A percentile compares a stretch with the other conserved stretches of the same genome.
These are phyloP conservation scores for Astrocystis sublimbata DNA, from an alignment of 495 filamentous ascomycete species.

Conservation along the genomic window DNA sequence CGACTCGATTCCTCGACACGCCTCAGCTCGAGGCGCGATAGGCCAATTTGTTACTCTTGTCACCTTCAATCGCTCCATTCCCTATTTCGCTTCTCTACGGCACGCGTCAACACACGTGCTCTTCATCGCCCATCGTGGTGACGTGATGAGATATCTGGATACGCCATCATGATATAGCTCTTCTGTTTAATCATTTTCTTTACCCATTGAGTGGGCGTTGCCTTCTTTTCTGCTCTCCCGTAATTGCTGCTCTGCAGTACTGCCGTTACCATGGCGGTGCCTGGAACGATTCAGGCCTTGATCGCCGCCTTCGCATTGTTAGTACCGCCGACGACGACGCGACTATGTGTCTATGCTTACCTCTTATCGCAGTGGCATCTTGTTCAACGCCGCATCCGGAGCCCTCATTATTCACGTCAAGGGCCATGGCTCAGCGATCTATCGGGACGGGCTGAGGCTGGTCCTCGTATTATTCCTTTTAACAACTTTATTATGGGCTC, in stretches of 20 bases:
- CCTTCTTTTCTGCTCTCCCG: slow-evolving; percentile 36
- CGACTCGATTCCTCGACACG: no score
- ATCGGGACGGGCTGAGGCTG: slow-evolving; percentile 63
- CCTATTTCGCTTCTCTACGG: slow-evolving; percentile 17
- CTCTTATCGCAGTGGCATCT: slow-evolving; percentile 45
- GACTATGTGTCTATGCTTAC: background rate
- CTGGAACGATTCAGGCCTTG: slow-evolving; percentile 51
- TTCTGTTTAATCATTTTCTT: slow-evolving; percentile 28
- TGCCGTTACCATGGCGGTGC: slow-evolving; percentile 46
- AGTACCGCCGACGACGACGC: slow-evolving; percentile 26
- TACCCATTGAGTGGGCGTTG: slow-evolving; percentile 56
- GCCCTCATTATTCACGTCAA: slow-evolving; percentile 53
- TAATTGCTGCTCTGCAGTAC: slow-evolving; percentile 24
- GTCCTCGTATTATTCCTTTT: slow-evolving; percentile 58
- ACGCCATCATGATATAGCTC: slow-evolving; percentile 35
- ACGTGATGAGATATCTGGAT: slow-evolving; percentile 20
- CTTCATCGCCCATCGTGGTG: slow-evolving; percentile 22
- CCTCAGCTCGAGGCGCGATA: slow-evolving; percentile 10
- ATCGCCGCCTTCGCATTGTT: slow-evolving; percentile 57
- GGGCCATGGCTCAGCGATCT: slow-evolving; percentile 49
- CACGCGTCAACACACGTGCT: slow-evolving; percentile 19
- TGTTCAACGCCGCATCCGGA: slow-evolving; percentile 53
- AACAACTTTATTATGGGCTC: slow-evolving; percentile 53
- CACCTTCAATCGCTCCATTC: slow-evolving; percentile 6
- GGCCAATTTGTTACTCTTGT: slow-evolving; percentile 4